These are phyloP conservation scores for Arthrobotrys entomopaga DNA, from an alignment of 2,329 filamentous ascomycete genomes.

Conservation along the genomic window DNA sequence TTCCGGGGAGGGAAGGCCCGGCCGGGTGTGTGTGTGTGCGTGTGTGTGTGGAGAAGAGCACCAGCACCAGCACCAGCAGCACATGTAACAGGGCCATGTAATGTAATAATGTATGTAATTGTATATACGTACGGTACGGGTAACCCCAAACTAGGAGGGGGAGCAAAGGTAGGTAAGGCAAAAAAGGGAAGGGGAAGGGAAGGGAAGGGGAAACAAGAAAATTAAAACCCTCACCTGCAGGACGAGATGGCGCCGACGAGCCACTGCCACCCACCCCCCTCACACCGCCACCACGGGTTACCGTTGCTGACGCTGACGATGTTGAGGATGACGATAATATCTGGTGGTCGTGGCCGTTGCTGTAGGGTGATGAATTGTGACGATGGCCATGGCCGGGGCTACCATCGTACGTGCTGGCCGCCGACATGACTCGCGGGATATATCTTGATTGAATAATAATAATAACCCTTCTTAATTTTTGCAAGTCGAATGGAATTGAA, in stretches of 20 bases:
- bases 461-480: too few species aligned
- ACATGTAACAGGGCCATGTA: neutral
- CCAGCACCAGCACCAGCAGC: neutral
- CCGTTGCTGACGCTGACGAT: neutral
- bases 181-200: neutral
- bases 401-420: slow-evolving; percentile 43
- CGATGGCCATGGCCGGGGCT: slow-evolving; percentile 44
- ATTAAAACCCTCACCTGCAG: slow-evolving; percentile 32
- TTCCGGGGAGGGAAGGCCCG: too few species aligned
- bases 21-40: too few species aligned
- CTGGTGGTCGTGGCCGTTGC: slow-evolving; percentile 25
- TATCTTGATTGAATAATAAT: neutral
- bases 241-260: slow-evolving; percentile 23
- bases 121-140: too few species aligned
- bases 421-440: slow-evolving; percentile 32
- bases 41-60: slow-evolving; percentile 1
- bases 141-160: neutral
- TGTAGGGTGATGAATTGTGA: slow-evolving; percentile 34
- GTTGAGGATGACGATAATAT: too few species aligned
- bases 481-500: too few species aligned
- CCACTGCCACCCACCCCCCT: neutral
- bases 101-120: too few species aligned
- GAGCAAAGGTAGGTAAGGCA: neutral
- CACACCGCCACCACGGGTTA: neutral
- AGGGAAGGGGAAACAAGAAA: neutral